Conservation (phyloP, 2,329 filamentous ascomycete species). For the Penicillium freii region DNA sequence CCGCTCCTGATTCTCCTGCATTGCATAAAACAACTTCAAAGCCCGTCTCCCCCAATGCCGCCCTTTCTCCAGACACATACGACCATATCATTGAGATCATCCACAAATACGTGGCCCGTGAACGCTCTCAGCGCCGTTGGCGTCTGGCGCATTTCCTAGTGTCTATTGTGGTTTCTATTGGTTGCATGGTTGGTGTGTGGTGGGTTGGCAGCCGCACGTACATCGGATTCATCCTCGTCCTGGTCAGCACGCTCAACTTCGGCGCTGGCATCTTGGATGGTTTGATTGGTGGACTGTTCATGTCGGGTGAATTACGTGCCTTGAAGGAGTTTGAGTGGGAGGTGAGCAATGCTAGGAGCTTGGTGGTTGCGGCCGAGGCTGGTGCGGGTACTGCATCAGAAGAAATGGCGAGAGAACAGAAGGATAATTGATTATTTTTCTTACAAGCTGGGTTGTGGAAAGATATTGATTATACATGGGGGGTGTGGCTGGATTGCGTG, state of each 20-base stretch:
- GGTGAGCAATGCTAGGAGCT: conserved; percentile 63
- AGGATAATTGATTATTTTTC: not conserved
- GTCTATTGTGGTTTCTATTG: conserved; percentile 66
- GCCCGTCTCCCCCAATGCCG: conserved; percentile 24
- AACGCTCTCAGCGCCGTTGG: conserved; percentile 68
- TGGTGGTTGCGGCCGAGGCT: conserved; percentile 20
- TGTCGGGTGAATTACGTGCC: conserved; percentile 76
- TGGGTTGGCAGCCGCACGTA: conserved; percentile 70
- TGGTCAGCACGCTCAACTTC: conserved; percentile 76
- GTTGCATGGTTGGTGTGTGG: conserved; percentile 79
- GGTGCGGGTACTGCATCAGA: not conserved
- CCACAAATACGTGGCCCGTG: conserved; percentile 65
- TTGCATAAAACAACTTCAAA: conserved; percentile 18
- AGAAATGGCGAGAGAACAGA: not conserved
- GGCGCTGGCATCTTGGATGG: conserved; percentile 77
- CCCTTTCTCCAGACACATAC: conserved; percentile 55
- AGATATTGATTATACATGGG: not conserved
- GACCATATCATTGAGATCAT: conserved; percentile 73
- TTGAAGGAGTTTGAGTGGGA: conserved; percentile 95
- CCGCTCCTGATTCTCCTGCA: conserved; percentile 10
- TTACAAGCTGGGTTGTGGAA: too few species aligned
- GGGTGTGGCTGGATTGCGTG: not conserved
- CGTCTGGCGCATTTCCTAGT: conserved; percentile 71
- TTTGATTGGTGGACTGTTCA: conserved; percentile 81
- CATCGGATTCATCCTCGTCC: conserved; percentile 74